phyloP scores from a whole-genome alignment of 306 rosid genomes.

The Cucurbita pepo region DNA sequence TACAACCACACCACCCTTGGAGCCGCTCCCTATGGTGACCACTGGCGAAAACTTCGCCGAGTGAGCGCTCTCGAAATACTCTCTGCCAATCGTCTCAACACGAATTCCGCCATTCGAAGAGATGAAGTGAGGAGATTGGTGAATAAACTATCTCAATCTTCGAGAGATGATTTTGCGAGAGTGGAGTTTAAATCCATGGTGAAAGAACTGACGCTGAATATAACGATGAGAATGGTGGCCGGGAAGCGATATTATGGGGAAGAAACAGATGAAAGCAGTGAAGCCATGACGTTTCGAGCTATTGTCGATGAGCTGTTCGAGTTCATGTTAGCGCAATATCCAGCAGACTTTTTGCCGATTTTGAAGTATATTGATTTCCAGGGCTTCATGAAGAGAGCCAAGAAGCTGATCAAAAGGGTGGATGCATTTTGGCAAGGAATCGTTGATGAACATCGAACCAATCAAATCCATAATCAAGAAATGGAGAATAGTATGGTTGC shows the following conservation, averaged over 20 bases:
- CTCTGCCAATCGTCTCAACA: conserved; percentile 8
- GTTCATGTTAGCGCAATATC: not conserved
- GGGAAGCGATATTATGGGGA: conserved; percentile 39
- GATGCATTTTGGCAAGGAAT: conserved; percentile 3
- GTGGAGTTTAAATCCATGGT: conserved; percentile 22
- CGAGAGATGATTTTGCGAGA: not conserved
- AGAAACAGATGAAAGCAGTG: not conserved
- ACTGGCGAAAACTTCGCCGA: conserved; percentile 58
- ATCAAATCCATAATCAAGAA: not conserved
- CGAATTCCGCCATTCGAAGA: conserved; percentile 8
- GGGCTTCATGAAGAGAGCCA: conserved; percentile 2
- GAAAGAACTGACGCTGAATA: conserved; percentile 29
- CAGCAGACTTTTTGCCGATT: conserved; percentile 7
- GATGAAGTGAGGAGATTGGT: conserved; percentile 21
- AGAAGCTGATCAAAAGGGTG: not conserved
- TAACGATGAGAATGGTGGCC: conserved; percentile 36
- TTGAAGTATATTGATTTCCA: not conserved
- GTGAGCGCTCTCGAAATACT: conserved; percentile 29
- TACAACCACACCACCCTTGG: conserved; percentile 18
- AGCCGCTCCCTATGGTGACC: conserved; percentile 29
- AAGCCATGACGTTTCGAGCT: conserved; percentile 23
- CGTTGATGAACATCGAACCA: conserved; percentile 2
- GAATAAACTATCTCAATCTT: not conserved
- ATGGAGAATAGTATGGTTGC: conserved; percentile 8
- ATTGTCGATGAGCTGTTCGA: conserved; percentile 13